Evolutionary conservation across 352 stramenopile species (phyloP).

Genomic region (Phytophthora ramorum): DNA sequence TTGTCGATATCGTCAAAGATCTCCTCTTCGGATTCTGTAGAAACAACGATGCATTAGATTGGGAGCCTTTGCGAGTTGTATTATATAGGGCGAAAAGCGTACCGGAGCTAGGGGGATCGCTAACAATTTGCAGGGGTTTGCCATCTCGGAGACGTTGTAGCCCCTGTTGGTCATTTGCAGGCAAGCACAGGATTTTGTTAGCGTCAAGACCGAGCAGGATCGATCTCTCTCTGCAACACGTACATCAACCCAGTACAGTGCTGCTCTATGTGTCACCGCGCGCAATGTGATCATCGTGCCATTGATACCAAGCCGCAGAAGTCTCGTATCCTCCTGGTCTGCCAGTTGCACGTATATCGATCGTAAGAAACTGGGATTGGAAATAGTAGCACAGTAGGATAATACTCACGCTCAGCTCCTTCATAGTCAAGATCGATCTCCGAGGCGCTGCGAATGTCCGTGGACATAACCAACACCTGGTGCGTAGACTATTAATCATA

Average conservation of each 20-base stretch:
- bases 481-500: slow-evolving; percentile 53
- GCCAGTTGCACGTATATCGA: neutral
- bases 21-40: slow-evolving; percentile 73
- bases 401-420: slow-evolving; percentile 18
- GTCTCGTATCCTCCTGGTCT: slow-evolving; percentile 43
- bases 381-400: neutral
- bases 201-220: neutral
- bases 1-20: slow-evolving; percentile 81
- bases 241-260: slow-evolving; percentile 77
- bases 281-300: slow-evolving; percentile 70
- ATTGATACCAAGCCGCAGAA: slow-evolving; percentile 73
- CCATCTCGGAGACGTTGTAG: slow-evolving; percentile 59
- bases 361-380: neutral
- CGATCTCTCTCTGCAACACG: slow-evolving; percentile 2
- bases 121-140: slow-evolving; percentile 47
- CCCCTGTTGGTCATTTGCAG: slow-evolving; percentile 33
- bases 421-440: slow-evolving; percentile 61
- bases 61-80: neutral
- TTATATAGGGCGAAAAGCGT: neutral
- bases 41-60: too few relatives aligned
- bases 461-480: slow-evolving; percentile 77
- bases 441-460: slow-evolving; percentile 65
- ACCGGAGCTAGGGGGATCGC: slow-evolving; percentile 60
- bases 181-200: slow-evolving; percentile 1
- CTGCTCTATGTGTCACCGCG: slow-evolving; percentile 69